Evolutionary conservation across 306 rosid species (phyloP), one percentile per base, ranked within the genome.

Genomic region (Rosa multiflora): DNA sequence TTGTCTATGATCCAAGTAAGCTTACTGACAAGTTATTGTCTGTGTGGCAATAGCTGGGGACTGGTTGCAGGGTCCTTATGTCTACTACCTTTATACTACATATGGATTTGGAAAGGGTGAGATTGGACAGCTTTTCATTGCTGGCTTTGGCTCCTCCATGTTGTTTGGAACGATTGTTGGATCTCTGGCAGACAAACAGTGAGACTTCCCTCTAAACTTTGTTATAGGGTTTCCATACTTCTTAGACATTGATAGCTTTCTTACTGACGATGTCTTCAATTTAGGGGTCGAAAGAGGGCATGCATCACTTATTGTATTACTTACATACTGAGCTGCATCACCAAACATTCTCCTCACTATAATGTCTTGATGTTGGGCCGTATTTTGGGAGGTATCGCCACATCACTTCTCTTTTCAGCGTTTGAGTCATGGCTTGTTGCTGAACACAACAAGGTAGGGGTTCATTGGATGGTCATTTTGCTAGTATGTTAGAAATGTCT

Each of bases 51-150:
- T 84, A 96, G 99, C 99, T 74, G 99, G 99, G 83, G 99, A 96
- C 82, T 96, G 99, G 99, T 87, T 96, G 94, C 99, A 96, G 91
- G 99, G 99, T 81, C 99, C 99, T 39, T 96, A 96, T 79, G 99
- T 96, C 2, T 96, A 96, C 88, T 96, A 90, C 75, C 97, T 96
- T 32, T 96, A 96, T 82, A 96, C 84, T 77, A 87, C 89, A 11
- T 96, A 96, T 84, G 98, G 99, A 42, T 96, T 85, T 29, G 87
- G 93, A 23, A 96, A 96, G 79, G 98, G 99, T 4, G 99, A 96
- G 43, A 96, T 96, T 0, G 99, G 99, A 46, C 99, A 96, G 46
- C 94, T 96, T 63, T 96, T 96, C 67, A 96, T 96, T 82, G 99
- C 99, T 85, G 99, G 99, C 58, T 96, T 96, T 82, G 99, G 99